phyloP scores from a whole-genome alignment of 202 grass and related monocot genomes.

The Setaria viridis region DNA sequence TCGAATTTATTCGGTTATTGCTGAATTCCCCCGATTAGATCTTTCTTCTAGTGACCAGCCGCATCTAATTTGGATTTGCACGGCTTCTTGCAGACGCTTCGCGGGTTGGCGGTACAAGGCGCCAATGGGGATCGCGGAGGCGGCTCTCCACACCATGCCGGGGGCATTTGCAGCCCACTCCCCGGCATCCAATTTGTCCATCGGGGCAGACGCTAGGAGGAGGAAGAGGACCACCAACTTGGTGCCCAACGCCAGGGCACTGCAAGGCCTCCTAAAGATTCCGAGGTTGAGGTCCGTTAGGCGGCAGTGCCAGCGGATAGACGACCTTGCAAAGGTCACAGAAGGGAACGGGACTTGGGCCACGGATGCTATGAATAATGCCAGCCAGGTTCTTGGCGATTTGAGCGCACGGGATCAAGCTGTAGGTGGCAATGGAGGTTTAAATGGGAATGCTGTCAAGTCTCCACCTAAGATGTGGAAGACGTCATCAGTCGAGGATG shows the following conservation, averaged over 20 bases:
- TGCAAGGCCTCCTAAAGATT: constrained; percentile 26
- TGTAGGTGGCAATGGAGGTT: constrained; percentile 50
- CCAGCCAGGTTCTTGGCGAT: constrained; percentile 61
- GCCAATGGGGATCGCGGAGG: constrained; percentile 48
- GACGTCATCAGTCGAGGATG: constrained; percentile 64
- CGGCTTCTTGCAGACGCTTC: constrained; percentile 15
- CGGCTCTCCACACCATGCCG: constrained; percentile 49
- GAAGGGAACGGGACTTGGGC: constrained; percentile 62
- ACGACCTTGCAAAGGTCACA: constrained; percentile 52
- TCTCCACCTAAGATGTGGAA: constrained; percentile 48
- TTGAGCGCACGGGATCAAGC: constrained; percentile 42
- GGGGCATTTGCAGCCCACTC: constrained; percentile 35
- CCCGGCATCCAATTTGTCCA: constrained; percentile 44
- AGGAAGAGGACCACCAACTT: constrained; percentile 29
- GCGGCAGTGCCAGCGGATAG: constrained; percentile 62
- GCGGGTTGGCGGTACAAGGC: constrained; percentile 2
- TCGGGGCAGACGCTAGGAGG: constrained; percentile 17
- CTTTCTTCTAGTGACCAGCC: background rate
- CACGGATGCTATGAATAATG: constrained; percentile 52
- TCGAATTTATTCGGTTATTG: background rate
- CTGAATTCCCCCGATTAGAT: constrained; percentile 3
- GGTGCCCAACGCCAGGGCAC: constrained; percentile 33
- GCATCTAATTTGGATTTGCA: background rate
- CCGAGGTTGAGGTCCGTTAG: constrained; percentile 14
- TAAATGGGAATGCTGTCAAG: constrained; percentile 45